Conservation (phyloP, 2,329 filamentous ascomycete species). For the Amylocarpus encephaloides region DNA sequence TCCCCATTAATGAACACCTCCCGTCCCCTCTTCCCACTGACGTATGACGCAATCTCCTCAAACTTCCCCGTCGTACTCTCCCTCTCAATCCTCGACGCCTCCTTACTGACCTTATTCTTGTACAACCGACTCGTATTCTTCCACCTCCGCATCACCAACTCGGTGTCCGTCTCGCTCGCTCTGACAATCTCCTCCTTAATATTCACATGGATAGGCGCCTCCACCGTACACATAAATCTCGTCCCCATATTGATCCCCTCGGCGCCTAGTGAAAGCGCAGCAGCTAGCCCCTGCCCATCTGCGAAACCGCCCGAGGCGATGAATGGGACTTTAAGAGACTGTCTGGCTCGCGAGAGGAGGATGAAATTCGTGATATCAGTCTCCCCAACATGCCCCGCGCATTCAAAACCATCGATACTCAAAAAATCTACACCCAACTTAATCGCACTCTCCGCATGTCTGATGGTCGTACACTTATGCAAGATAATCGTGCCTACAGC, state of each 20-base stretch:
- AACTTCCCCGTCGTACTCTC: slow-evolving; percentile 84
- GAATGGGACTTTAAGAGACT: slow-evolving; percentile 79
- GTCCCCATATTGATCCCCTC: slow-evolving; percentile 99
- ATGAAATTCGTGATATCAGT: slow-evolving; percentile 87
- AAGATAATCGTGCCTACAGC: slow-evolving; percentile 70
- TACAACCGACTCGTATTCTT: slow-evolving; percentile 86
- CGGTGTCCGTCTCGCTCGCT: slow-evolving; percentile 84
- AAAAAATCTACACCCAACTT: slow-evolving; percentile 96
- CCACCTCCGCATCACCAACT: slow-evolving; percentile 83
- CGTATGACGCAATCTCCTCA: slow-evolving; percentile 75
- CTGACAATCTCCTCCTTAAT: slow-evolving; percentile 91
- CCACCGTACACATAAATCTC: slow-evolving; percentile 91
- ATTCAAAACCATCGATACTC: slow-evolving; percentile 96
- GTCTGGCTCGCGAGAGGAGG: slow-evolving; percentile 75
- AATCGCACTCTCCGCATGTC: slow-evolving; percentile 83
- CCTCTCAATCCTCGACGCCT: slow-evolving; percentile 75
- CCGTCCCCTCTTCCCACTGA: slow-evolving; percentile 84
- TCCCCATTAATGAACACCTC: slow-evolving; percentile 93
- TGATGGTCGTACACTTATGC: slow-evolving; percentile 96
- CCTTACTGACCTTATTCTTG: slow-evolving; percentile 79
- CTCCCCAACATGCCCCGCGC: slow-evolving; percentile 83
- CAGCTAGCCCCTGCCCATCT: slow-evolving; percentile 87
- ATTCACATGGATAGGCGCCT: slow-evolving; percentile 85
- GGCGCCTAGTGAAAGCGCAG: slow-evolving; percentile 81
- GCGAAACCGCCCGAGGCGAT: slow-evolving; percentile 95